phyloP scores from a whole-genome alignment of 73 alveolate genomes.

The Paramecium primaurelia region DNA sequence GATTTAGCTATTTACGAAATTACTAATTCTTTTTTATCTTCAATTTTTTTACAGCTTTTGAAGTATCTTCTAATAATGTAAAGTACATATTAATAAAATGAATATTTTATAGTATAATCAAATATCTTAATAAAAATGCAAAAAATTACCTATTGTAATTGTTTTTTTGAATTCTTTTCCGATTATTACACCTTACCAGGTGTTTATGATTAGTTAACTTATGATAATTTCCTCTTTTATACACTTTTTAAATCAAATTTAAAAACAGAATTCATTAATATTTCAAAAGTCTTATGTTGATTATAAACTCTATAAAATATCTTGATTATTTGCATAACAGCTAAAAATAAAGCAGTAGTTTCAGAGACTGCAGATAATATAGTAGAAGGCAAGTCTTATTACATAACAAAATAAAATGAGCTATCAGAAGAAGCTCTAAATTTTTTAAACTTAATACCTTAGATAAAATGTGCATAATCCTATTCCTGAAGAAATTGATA shows the following conservation, averaged over 20 bases:
- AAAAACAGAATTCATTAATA: neutral
- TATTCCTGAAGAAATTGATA: neutral
- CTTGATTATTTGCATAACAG: neutral
- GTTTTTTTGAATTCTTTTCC: neutral
- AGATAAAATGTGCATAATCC: neutral
- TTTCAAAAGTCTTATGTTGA: neutral
- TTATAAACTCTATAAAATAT: neutral
- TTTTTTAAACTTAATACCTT: neutral
- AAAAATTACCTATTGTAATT: neutral
- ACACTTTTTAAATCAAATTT: constrained; percentile 20
- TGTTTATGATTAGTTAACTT: neutral
- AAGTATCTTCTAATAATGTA: neutral
- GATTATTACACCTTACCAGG: neutral
- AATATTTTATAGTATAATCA: neutral
- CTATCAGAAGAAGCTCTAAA: neutral
- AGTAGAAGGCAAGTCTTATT: neutral
- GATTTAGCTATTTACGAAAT: constrained; percentile 7
- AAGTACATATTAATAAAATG: neutral
- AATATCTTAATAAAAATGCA: neutral
- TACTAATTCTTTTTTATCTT: neutral
- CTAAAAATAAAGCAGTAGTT: neutral
- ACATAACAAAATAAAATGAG: neutral
- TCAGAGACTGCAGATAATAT: neutral
- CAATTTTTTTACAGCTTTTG: neutral
- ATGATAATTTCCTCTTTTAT: neutral